Evolutionary conservation across 768 basidiomycete genomes (phyloP).

Genomic region (Lentinula aciculospora): DNA sequence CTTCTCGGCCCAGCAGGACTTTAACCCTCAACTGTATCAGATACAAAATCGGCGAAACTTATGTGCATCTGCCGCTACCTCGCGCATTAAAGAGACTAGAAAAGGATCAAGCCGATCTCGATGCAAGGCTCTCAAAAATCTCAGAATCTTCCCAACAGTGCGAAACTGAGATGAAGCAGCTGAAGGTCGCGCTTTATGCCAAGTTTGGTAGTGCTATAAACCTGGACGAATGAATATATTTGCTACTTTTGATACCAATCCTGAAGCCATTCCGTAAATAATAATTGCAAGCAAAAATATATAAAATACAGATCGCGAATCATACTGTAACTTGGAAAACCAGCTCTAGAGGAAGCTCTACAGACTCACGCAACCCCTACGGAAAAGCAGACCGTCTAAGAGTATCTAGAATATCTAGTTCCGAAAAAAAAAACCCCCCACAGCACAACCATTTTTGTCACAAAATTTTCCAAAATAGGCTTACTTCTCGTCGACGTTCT

Average conservation of each 20-base stretch:
- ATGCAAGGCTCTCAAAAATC: constrained; percentile 47
- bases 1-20: neutral
- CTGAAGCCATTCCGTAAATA: neutral
- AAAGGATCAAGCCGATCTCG: constrained; percentile 58
- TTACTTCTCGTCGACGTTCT: constrained; percentile 43
- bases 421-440: neutral
- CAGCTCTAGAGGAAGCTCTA: neutral
- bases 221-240: constrained; percentile 58
- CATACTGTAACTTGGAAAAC: neutral
- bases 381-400: neutral
- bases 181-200: constrained; percentile 77
- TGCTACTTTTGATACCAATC: neutral
- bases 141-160: constrained; percentile 53
- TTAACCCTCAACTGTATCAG: constrained; percentile 29
- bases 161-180: constrained; percentile 71
- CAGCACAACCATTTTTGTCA: neutral
- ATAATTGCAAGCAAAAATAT: neutral
- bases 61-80: constrained; percentile 69
- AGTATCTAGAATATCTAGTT: neutral
- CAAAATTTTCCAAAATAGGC: neutral
- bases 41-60: constrained; percentile 88
- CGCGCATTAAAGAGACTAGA: constrained; percentile 70
- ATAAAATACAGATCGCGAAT: neutral
- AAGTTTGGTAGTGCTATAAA: constrained; percentile 94
- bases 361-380: neutral